phyloP scores from a whole-genome alignment of 805 yeast species.

The Starmerella stellata region DNA sequence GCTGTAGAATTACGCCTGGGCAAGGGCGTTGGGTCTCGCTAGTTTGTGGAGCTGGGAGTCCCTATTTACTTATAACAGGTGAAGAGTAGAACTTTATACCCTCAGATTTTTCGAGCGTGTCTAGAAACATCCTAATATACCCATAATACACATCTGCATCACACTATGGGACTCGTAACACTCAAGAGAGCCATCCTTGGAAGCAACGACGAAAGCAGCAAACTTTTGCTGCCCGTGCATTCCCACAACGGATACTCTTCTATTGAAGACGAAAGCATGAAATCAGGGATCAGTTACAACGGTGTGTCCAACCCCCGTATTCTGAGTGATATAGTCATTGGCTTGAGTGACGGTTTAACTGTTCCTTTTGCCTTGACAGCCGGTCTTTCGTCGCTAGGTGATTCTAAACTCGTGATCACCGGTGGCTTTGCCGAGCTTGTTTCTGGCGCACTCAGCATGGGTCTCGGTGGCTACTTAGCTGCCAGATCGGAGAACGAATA shows the following conservation, averaged over 20 bases:
- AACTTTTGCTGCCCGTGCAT: constrained; percentile 20
- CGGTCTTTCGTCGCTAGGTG: constrained; percentile 80
- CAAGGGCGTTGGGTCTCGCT: no score
- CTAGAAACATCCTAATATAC: no score
- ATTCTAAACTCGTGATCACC: constrained; percentile 75
- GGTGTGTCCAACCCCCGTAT: constrained; percentile 47
- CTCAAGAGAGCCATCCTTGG: constrained; percentile 21
- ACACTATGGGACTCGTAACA: constrained; percentile 21
- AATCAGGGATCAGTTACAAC: constrained; percentile 14
- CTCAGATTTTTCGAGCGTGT: no score
- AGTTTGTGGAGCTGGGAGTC: no score
- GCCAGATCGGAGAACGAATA: constrained; percentile 58
- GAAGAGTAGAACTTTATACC: no score
- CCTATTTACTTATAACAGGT: no score
- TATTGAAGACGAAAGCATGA: constrained; percentile 10
- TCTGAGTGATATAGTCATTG: constrained; percentile 83
- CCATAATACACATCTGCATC: no score
- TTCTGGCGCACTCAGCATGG: constrained; percentile 95
- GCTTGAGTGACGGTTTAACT: constrained; percentile 85
- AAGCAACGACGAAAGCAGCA: constrained; percentile 5
- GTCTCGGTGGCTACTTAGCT: constrained; percentile 89
- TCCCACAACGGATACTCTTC: constrained; percentile 10
- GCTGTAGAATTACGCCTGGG: no score
- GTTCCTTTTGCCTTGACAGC: constrained; percentile 99
- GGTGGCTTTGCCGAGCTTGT: constrained; percentile 97